Percentiles rank a stretch among this genome's conserved stretches.
Evolutionary conservation across 345 rosid genomes (phyloP).

Genomic region (Sapria himalayana): DNA sequence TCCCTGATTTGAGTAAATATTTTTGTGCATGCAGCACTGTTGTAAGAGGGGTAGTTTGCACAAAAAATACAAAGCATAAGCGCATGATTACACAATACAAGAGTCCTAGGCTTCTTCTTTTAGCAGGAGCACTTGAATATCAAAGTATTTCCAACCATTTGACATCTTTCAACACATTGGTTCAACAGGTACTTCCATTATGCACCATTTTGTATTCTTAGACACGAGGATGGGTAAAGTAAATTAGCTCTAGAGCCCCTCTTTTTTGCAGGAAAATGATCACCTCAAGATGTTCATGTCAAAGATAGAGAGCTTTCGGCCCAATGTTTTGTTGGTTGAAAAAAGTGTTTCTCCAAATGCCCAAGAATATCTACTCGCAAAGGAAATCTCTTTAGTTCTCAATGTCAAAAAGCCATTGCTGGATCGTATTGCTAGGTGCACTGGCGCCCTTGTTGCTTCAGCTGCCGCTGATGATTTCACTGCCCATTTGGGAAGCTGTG

Average conservation of each 20-base stretch:
- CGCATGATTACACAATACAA: slow-evolving; percentile 97
- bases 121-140: slow-evolving; percentile 88
- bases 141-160: slow-evolving; percentile 62
- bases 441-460: slow-evolving; percentile 60
- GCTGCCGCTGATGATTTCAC: slow-evolving; percentile 43
- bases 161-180: slow-evolving; percentile 74
- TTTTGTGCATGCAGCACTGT: slow-evolving; percentile 34
- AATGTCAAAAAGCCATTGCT: slow-evolving; percentile 69
- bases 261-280: slow-evolving; percentile 51
- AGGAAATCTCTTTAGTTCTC: slow-evolving; percentile 80
- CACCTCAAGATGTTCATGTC: slow-evolving; percentile 64
- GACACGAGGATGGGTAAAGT: too few species aligned
- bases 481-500: slow-evolving; percentile 62
- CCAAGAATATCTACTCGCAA: slow-evolving; percentile 60
- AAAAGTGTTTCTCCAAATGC: slow-evolving; percentile 80
- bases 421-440: slow-evolving; percentile 82
- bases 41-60: slow-evolving; percentile 78
- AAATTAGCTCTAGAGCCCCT: slow-evolving; percentile 4
- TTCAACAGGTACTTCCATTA: slow-evolving; percentile 46
- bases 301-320: slow-evolving; percentile 76
- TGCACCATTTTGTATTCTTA: too few species aligned
- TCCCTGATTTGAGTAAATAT: slow-evolving; percentile 7
- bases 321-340: slow-evolving; percentile 85
- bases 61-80: slow-evolving; percentile 93
- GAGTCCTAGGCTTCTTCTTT: slow-evolving; percentile 63